Base-by-base conservation (phyloP, 768 basidiomycete genomes). In the Suillus hirtellus region DNA sequence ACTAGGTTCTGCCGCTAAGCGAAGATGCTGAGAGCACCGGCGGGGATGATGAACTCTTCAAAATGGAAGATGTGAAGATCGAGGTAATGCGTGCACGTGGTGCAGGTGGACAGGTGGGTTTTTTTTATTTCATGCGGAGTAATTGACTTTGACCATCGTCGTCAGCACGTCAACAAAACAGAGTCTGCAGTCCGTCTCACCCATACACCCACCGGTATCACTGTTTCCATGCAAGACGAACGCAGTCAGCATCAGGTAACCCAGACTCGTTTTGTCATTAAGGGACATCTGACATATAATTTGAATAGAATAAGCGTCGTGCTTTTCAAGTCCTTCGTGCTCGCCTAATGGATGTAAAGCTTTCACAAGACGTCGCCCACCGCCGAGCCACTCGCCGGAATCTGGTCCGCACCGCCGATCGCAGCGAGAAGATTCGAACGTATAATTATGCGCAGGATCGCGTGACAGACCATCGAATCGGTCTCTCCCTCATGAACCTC, bases 81-180 rank as follows among this genome's bases (percentile, higher is more conserved):
- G 96, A 99, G 73, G 94, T 97, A 54, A 97, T 98, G 95, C 88
- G 97, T 31, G 86, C 97, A 0, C 81, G 94, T n/a, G 97, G 97
- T 31, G 96, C 97, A 8, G 97, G 97, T 52, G 96, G 97, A 17
- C 96, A 97, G 82, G 93, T 93, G 65, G 60, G 79, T 69, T 11
- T 24, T 24, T 38, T 49, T 24, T 12, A 34, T 42, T 14, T 21
- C 12, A 27, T 21, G 0, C 21, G 24, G 7, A 49, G 24, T 27
- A 27, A 44, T 15, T 27, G 12, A n/a, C 21, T 60, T 42, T 54
- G 50, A 66, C 43, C 37, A 43, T 42, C 21, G 43, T 52, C 46
- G 37, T 4, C 64, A 98, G 90, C 96, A 99, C 76, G 97, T 99
- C 70, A 99, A 99, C 78, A 93, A 90, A 82, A 99, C 97, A 0